Evolutionary conservation across 768 basidiomycete species (phyloP), one percentile per base, ranked within the genome.

Genomic region (Boletus subcaerulescens): DNA sequence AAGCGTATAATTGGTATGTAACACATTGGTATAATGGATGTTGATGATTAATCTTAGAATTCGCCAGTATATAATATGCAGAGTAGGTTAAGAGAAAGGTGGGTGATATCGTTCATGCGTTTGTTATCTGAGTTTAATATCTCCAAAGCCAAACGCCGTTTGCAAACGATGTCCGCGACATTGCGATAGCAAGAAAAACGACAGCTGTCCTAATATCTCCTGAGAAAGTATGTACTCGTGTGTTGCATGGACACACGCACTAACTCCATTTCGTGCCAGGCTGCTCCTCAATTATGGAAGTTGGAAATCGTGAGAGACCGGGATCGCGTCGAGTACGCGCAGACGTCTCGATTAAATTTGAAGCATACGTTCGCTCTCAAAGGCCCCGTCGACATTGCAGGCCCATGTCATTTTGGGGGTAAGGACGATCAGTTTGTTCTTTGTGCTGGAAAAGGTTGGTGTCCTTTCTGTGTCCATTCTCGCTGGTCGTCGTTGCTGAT

Each of bases 371-470:
- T 89, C 65, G 80, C 84, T 76, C 85, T 88, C 10, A 88, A 85
- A 64, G 72, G 73, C 13, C 58, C 75, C 13, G 82, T 89, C 18
- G 86, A 91, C 61, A 89, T 91, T 61, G 85, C 89, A 2, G 91
- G 91, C 0, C 83, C 86, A 9, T 89, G 87, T 64, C 89, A 91
- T 71, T 91, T 92, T 51, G 90, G 89, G 36, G 91, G 90, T 17
- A 82, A 81, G 63, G 83, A 87, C 58, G 86, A 90, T 61, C 87
- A 92, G 62, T 74, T 91, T 42, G 84, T 93, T 12, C 74, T 92
- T 6, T 88, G 89, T 62, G 85, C 86, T 39, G 84, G 85, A 7
- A 91, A 92, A 81, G 78, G 89, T 83, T 46, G 38, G 70, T 62
- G 17, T 22, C 15, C 11, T 29, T 44, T 32, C 32, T 12, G 17